A percentile compares a stretch with the other conserved stretches of the same genome.
Evolutionary conservation across 208 protist species (phyloP).

Genomic region (Phytomonas sp.): DNA sequence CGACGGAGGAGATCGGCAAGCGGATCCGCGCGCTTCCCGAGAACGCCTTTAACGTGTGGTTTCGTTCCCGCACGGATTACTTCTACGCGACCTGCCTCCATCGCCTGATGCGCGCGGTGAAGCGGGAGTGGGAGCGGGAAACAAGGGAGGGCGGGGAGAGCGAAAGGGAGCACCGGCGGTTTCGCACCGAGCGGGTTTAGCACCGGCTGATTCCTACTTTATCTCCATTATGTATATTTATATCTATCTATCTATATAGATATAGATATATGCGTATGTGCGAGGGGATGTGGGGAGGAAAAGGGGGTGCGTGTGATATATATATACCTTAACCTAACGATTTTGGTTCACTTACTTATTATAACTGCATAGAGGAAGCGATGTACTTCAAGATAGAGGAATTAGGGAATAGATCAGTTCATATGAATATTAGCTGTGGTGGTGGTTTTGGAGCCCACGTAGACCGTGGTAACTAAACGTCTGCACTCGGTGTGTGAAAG

Average conservation of each 20-base stretch:
- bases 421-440: background rate
- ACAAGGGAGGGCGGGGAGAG: constrained; percentile 19
- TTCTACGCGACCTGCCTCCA: constrained; percentile 58
- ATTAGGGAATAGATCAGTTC: background rate
- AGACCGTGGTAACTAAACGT: background rate
- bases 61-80: constrained; percentile 40
- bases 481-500: background rate
- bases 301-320: no score
- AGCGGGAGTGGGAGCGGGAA: constrained; percentile 63
- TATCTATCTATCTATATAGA: background rate
- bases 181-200: background rate
- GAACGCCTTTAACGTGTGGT: constrained; percentile 81
- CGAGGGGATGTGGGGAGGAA: background rate
- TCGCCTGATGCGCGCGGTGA: constrained; percentile 48
- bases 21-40: constrained; percentile 46
- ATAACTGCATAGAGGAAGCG: background rate
- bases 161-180: constrained; percentile 17
- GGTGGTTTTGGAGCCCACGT: background rate
- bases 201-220: background rate
- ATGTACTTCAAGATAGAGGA: background rate
- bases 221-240: background rate
- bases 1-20: constrained; percentile 26
- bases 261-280: background rate
- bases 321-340: background rate
- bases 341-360: constrained; percentile 2